A percentile compares a stretch with the other conserved stretches of the same genome.
Conservation (phyloP, 441 rosid species). For the Lagerstroemia fauriei region DNA sequence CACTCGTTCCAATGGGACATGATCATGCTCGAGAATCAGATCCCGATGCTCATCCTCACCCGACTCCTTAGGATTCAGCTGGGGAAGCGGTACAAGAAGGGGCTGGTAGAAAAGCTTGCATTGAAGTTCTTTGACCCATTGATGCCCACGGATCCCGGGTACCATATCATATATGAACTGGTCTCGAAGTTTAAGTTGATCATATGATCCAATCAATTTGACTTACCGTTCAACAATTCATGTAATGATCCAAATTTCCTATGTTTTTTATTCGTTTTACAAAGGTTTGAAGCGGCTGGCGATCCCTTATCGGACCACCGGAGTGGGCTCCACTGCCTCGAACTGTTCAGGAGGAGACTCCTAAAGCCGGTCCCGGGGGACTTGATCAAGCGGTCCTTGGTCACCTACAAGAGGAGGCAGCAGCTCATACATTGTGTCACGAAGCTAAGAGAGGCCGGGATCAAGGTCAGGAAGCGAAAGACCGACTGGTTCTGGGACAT, state of each 20-base stretch:
- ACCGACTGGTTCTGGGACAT: conserved; percentile 87
- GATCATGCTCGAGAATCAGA: conserved; percentile 87
- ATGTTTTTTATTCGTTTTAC: not conserved
- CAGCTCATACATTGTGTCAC: conserved; percentile 80
- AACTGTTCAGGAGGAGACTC: conserved; percentile 69
- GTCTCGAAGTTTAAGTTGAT: not conserved
- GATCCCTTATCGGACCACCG: conserved; percentile 60
- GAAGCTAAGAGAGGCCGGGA: conserved; percentile 77
- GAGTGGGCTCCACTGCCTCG: conserved; percentile 71
- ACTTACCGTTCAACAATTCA: too few relatives aligned
- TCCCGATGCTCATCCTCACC: conserved; percentile 70
- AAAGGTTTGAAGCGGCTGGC: conserved; percentile 28
- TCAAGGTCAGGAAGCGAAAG: conserved; percentile 64
- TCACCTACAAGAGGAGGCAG: conserved; percentile 70
- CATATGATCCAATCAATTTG: not conserved
- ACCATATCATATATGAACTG: not conserved
- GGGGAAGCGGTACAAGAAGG: conserved; percentile 53
- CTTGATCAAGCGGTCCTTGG: conserved; percentile 66
- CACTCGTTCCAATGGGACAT: conserved; percentile 84
- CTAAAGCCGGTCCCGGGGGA: conserved; percentile 49
- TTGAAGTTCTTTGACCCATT: conserved; percentile 73
- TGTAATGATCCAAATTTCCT: too few relatives aligned
- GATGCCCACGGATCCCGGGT: conserved; percentile 58
- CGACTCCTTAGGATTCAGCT: conserved; percentile 62
- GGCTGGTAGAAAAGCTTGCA: conserved; percentile 61